Conservation (phyloP, 495 filamentous ascomycete species). For the Penicillium salamii region DNA sequence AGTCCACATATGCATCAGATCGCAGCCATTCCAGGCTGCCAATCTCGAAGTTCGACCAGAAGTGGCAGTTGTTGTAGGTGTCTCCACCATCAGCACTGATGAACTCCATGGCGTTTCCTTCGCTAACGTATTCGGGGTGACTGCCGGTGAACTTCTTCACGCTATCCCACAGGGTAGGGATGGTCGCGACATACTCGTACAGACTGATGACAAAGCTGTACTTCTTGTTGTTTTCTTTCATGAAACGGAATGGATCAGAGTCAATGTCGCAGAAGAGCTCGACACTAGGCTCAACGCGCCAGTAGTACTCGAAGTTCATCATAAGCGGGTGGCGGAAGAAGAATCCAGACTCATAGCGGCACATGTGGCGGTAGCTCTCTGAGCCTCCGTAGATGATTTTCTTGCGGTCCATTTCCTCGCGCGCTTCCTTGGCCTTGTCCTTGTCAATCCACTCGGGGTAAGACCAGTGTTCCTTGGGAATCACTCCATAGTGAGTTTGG, state of each 20-base stretch:
- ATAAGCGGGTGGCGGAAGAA: constrained; percentile 85
- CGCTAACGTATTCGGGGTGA: constrained; percentile 81
- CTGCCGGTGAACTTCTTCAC: constrained; percentile 85
- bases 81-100: constrained; percentile 87
- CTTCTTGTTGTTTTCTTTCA: constrained; percentile 85
- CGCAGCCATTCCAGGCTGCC: constrained; percentile 82
- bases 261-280: constrained; percentile 83
- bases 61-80: constrained; percentile 94
- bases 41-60: constrained; percentile 94
- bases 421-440: constrained; percentile 74
- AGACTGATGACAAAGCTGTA: constrained; percentile 88
- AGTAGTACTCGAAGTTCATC: constrained; percentile 88
- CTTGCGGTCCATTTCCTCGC: constrained; percentile 77
- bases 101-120: constrained; percentile 85
- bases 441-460: constrained; percentile 85
- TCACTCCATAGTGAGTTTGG: constrained; percentile 82
- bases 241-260: constrained; percentile 81
- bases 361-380: constrained; percentile 90
- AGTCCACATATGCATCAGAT: constrained; percentile 75
- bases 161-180: constrained; percentile 92
- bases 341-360: constrained; percentile 89
- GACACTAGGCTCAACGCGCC: constrained; percentile 86
- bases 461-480: constrained; percentile 84
- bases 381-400: constrained; percentile 97
- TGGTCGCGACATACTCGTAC: constrained; percentile 95